Conservation (phyloP, 169 alveolate genomes). For the Hammondia hammondi region DNA sequence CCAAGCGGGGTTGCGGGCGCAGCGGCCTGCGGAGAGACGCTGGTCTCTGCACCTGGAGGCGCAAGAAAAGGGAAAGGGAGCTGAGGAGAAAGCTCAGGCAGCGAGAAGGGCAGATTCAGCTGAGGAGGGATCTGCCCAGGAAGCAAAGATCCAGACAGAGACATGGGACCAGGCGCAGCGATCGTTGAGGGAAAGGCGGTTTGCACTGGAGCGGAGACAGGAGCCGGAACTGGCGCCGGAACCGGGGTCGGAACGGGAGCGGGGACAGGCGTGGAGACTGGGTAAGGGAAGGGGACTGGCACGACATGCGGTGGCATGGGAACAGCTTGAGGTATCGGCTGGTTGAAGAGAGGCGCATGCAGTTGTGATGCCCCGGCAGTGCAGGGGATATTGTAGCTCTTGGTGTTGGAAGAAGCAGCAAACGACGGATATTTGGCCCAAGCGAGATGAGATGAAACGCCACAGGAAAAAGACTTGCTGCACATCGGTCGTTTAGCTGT, state of each 20-base stretch:
- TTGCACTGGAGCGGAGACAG: not conserved
- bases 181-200: not conserved
- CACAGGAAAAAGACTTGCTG: not conserved
- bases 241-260: slow-evolving; percentile 13
- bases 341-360: not conserved
- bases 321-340: not conserved
- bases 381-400: not conserved
- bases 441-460: not conserved
- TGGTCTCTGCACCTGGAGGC: not conserved
- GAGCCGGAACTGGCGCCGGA: not conserved
- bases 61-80: not conserved
- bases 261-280: slow-evolving; percentile 13
- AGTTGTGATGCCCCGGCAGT: not conserved
- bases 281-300: not conserved
- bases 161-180: not conserved
- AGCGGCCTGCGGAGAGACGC: not conserved
- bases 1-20: not conserved
- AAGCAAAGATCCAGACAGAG: not conserved
- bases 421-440: not conserved
- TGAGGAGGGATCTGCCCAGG: not conserved
- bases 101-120: not conserved
- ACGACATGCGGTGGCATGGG: not conserved
- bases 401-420: not conserved
- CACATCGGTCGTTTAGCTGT: not conserved
- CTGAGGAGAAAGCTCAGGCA: not conserved